A percentile compares a stretch with the other conserved stretches of the same genome.
These are phyloP conservation scores for Pleurotus platypus DNA, from an alignment of 768 basidiomycete genomes.

Conservation along the genomic window DNA sequence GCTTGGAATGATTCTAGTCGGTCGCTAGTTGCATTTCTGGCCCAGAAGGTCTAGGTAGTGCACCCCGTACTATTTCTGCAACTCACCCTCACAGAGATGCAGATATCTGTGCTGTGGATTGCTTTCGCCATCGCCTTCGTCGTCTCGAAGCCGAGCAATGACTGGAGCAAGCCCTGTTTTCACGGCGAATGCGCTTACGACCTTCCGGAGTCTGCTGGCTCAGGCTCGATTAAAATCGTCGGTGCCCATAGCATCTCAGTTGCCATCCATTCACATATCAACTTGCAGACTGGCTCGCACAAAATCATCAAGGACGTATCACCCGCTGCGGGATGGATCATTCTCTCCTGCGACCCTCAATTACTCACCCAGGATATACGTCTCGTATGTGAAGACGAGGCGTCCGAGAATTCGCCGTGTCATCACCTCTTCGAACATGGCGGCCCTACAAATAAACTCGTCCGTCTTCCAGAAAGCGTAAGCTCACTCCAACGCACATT, in stretches of 20 bases:
- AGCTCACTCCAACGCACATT: not conserved
- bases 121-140: not conserved
- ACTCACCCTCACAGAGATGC: not conserved
- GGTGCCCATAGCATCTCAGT: not conserved
- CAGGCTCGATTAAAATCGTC: not conserved
- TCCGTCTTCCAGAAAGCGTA: slow-evolving; percentile 4
- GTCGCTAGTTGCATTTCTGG: too few relatives aligned
- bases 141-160: too few relatives aligned
- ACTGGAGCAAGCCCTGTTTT: too few relatives aligned
- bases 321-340: slow-evolving; percentile 1
- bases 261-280: not conserved
- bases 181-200: too few relatives aligned
- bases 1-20: too few relatives aligned
- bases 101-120: not conserved
- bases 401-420: not conserved
- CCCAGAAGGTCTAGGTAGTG: too few relatives aligned
- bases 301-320: not conserved
- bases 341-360: not conserved
- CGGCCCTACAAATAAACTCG: not conserved
- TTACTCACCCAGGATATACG: not conserved
- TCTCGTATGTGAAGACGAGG: not conserved
- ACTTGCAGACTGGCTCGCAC: not conserved
- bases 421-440: not conserved
- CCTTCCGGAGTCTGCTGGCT: not conserved
- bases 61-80: too few relatives aligned